Evolutionary conservation across 2,329 filamentous ascomycete species (phyloP), one percentile per base, ranked within the genome.

Genomic region (Phoma sp.): DNA sequence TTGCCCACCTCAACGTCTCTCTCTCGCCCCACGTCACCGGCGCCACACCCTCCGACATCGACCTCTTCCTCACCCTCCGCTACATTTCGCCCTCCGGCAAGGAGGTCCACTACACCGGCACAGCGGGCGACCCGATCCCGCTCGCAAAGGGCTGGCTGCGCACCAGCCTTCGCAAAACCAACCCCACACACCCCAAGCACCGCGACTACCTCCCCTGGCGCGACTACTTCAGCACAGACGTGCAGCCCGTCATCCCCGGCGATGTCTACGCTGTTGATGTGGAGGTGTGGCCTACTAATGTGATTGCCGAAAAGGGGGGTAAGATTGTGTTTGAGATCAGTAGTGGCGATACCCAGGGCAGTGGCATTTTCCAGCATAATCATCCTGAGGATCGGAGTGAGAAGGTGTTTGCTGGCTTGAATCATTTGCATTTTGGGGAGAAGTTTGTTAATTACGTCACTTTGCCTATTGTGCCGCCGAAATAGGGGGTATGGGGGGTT

Each of bases 131-230:
- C 55, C 81, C 83, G 0, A 79, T 88, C 0, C 86, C 86, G 0
- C 75, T 88, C 0, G 79, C 80, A 47, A 89, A 88, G 69, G 86
- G 86, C 22, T 89, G 85, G 85, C 79, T 88, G 8, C 80, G 85
- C 1, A 79, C 82, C 9, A 82, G 78, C 30, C 71, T 86, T 14
- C 81, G 86, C 18, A 84, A 83, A 64, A 78, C 82, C 3, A 78
- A 85, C 54, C 63, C 73, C 0, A 62, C 79, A 5, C 76, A 86
- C 61, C 78, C 78, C 0, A 80, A 79, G 57, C 79, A 87, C 62
- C 74, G 80, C 4, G 61, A 76, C 0, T 86, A 80, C 64, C 73
- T 87, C 10, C 85, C 85, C 2, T 79, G 82, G 62, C 77, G 86
- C 4, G 80, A 87, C 43, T 89, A 88, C 62, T 75, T 79, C 14